phyloP scores from a whole-genome alignment of 2,329 filamentous ascomycete species.

The Coleophoma crateriformis region DNA sequence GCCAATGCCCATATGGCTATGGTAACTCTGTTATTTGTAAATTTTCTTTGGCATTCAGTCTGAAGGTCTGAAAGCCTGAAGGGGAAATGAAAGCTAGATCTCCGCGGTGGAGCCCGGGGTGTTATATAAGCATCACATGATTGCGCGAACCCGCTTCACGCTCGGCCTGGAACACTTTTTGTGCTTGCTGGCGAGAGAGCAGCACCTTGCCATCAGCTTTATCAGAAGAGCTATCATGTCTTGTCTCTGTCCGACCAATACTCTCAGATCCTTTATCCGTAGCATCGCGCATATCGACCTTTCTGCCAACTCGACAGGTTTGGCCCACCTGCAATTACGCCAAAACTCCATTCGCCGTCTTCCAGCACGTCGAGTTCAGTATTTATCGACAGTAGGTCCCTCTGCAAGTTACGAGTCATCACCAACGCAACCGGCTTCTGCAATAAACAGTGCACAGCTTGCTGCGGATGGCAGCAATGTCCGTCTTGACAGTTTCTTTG shows the following conservation, averaged over 20 bases:
- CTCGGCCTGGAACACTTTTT: not conserved
- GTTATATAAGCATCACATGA: too few relatives aligned
- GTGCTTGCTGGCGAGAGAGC: not conserved
- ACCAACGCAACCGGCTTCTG: too few relatives aligned
- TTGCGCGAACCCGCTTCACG: too few relatives aligned
- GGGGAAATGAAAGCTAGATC: too few relatives aligned
- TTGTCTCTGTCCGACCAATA: constrained; percentile 21
- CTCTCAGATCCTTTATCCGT: constrained; percentile 22
- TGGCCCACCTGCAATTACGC: constrained; percentile 1
- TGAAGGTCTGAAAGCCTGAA: too few relatives aligned
- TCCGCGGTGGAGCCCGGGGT: too few relatives aligned
- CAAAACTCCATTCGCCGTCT: not conserved
- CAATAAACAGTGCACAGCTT: constrained; percentile 2
- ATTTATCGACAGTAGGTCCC: not conserved
- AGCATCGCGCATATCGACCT: constrained; percentile 23
- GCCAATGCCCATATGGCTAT: too few relatives aligned
- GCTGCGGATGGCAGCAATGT: constrained; percentile 11
- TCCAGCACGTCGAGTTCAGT: not conserved
- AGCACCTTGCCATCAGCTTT: not conserved
- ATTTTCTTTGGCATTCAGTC: too few relatives aligned
- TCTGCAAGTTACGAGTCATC: not conserved
- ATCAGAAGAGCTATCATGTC: constrained; percentile 15
- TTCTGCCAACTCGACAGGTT: constrained; percentile 3
- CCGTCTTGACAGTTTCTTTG: constrained; percentile 18
- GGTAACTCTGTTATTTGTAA: too few relatives aligned